Conservation (phyloP, 1,284 basidiomycete species). For the Apiotrichum mycotoxinovorans region DNA sequence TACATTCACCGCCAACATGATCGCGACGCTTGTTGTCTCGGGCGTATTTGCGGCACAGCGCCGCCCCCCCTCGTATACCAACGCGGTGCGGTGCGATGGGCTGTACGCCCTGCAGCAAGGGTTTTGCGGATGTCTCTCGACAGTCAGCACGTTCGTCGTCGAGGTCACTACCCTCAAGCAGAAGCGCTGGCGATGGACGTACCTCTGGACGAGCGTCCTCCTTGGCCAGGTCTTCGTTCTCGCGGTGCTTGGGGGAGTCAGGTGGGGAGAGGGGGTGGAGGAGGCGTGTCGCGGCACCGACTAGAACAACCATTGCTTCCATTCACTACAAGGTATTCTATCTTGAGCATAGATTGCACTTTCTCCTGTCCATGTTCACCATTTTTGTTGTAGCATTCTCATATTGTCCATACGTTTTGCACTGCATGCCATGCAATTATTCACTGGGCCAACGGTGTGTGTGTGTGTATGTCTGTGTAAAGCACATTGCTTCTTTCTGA, state of each 20-base stretch:
- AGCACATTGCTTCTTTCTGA: no score
- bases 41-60: constrained; percentile 69
- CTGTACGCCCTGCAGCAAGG: constrained; percentile 81
- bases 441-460: no score
- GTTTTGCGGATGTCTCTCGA: constrained; percentile 92
- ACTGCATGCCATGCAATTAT: no score
- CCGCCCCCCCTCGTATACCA: constrained; percentile 36
- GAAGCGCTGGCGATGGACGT: constrained; percentile 55
- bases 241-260: constrained; percentile 69
- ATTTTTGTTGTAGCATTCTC: no score
- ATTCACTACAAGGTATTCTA: no score
- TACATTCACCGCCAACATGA: constrained; percentile 79
- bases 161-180: constrained; percentile 66
- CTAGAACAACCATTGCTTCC: no score
- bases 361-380: no score
- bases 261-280: constrained; percentile 54
- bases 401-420: no score
- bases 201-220: constrained; percentile 66
- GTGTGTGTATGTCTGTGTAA: no score
- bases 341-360: no score
- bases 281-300: constrained; percentile 16
- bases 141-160: constrained; percentile 86
- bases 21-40: constrained; percentile 73
- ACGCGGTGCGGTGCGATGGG: constrained; percentile 61
- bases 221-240: constrained; percentile 69